Evolutionary conservation across 192 early-diverging fungal species (phyloP), one percentile per base, ranked within the genome.

Genomic region (Coemansia sp.): DNA sequence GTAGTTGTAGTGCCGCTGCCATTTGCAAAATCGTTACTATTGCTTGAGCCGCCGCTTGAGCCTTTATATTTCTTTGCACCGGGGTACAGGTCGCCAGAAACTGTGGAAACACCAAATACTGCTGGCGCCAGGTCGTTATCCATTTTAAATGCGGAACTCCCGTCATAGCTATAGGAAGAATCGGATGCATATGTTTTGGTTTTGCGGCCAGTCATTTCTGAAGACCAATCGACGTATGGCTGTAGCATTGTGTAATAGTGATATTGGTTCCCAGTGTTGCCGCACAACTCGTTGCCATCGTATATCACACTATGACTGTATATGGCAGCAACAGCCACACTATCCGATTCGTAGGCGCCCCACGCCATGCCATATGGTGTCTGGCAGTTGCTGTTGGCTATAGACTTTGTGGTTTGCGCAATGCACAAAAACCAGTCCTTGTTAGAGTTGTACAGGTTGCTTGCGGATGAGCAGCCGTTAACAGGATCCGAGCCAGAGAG

Each of bases 221-320:
- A 49, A 5, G 67, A 67, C 76, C 76, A 78, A 2, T 54, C 64
- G 5, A 64, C 55, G 49, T 69, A 78, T 25, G 70, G 70, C 57
- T 73, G 60, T n/a, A 78, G 54, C 66, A 78, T 54, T 6, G 67
- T 72, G 54, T 73, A 78, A 60, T 69, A 65, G 56, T 78, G 70
- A 57, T 64, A 73, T 49, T 66, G 63, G 30, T 62, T 69, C 3
- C 67, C 70, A 0, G 62, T 64, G 48, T 38, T 49, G 24, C 70
- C 69, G 58, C 75, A 78, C 49, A 78, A 47, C 24, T 58, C 55
- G 25, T 27, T 34, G 27, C 70, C 55, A 22, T 54, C 54, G 56
- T 78, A 68, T 7, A 73, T 53, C 1, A 65, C 55, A 14, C 58
- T 66, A 56, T 78, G 66, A 56, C 76, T 73, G 60, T 78, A 78